These are phyloP conservation scores for Aspergillus alliaceus DNA, from an alignment of 2,329 filamentous ascomycete species.

Conservation along the genomic window DNA sequence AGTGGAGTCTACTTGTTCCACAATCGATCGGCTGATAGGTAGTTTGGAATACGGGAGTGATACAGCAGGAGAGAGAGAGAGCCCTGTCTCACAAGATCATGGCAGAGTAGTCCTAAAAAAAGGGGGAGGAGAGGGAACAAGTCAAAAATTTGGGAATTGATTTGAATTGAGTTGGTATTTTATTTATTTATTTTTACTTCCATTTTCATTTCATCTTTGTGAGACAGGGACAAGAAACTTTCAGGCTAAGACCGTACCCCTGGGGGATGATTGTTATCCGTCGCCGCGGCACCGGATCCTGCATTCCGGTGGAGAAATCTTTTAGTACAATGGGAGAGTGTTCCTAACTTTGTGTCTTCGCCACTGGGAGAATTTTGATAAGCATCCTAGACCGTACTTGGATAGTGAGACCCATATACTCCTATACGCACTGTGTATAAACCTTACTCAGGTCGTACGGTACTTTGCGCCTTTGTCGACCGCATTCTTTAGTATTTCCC, in stretches of 20 bases:
- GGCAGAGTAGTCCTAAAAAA: slow-evolving; percentile 2
- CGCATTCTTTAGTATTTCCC: background rate
- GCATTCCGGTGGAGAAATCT: slow-evolving; percentile 29
- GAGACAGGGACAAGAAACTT: slow-evolving; percentile 5
- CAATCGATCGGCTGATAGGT: slow-evolving; percentile 1
- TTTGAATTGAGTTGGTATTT: background rate
- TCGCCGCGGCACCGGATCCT: slow-evolving; percentile 38
- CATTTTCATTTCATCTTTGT: background rate
- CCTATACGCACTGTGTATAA: background rate
- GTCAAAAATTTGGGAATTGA: background rate
- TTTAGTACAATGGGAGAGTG: slow-evolving; percentile 1
- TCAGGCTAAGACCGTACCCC: slow-evolving; percentile 5
- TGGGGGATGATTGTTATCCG: slow-evolving; percentile 25
- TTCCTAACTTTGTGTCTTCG: background rate
- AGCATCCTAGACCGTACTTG: background rate
- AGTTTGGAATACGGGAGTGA: slow-evolving; percentile 13
- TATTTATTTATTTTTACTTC: background rate
- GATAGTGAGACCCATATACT: background rate
- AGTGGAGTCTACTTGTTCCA: slow-evolving; percentile 3
- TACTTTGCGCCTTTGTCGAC: background rate
- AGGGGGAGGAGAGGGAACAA: background rate
- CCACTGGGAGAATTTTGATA: slow-evolving; percentile 7
- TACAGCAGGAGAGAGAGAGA: slow-evolving; percentile 11
- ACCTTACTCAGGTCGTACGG: background rate
- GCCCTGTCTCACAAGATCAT: slow-evolving; percentile 14